These are phyloP conservation scores for Spathaspora boniae DNA, from an alignment of 805 yeast genomes.

Conservation along the genomic window DNA sequence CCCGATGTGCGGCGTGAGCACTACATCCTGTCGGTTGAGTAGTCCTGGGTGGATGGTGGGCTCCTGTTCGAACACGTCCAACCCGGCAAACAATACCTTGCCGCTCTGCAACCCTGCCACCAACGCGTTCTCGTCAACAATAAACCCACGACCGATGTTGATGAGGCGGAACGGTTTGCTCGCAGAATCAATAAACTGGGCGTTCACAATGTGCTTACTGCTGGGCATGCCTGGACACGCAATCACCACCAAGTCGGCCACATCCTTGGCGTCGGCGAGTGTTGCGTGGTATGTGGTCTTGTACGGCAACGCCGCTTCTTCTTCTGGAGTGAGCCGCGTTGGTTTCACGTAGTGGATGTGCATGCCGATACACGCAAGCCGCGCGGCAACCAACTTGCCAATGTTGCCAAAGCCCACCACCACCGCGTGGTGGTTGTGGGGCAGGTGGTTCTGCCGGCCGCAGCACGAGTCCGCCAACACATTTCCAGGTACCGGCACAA, in stretches of 20 bases:
- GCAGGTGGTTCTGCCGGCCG: constrained; percentile 44
- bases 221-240: constrained; percentile 64
- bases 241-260: constrained; percentile 59
- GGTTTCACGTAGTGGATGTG: constrained; percentile 61
- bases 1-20: constrained; percentile 70
- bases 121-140: constrained; percentile 63
- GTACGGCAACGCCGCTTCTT: constrained; percentile 39
- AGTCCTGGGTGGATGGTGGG: constrained; percentile 53
- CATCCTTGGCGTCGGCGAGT: constrained; percentile 29
- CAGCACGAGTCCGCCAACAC: constrained; percentile 47
- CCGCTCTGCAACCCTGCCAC: constrained; percentile 58
- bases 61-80: constrained; percentile 71
- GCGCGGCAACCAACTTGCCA: constrained; percentile 59
- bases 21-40: constrained; percentile 56
- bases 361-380: constrained; percentile 61
- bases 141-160: constrained; percentile 73
- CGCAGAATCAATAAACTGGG: constrained; percentile 42
- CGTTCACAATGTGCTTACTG: constrained; percentile 54
- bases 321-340: constrained; percentile 32
- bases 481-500: constrained; percentile 9
- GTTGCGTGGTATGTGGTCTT: constrained; percentile 39
- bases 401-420: constrained; percentile 76
- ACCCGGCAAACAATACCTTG: constrained; percentile 60
- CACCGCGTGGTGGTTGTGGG: constrained; percentile 57
- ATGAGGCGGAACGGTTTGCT: constrained; percentile 58